Evolutionary conservation across 164 flowering plant genomes (phyloP).

Genomic region (Dillenia turbinata): DNA sequence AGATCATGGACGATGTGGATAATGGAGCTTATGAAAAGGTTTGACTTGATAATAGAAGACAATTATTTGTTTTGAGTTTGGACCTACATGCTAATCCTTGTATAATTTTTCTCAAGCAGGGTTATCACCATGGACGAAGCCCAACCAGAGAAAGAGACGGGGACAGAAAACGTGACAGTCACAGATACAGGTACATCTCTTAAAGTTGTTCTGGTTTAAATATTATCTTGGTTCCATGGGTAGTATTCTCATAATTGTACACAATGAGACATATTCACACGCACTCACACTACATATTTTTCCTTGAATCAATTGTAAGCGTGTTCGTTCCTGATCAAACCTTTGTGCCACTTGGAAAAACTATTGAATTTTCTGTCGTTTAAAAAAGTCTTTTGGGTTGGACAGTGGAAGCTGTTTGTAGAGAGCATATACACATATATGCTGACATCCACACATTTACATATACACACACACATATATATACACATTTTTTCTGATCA

Average conservation of each 20-base stretch:
- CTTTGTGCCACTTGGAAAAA: too few species aligned
- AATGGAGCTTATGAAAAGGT: slow-evolving; percentile 66
- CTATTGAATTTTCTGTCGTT: too few species aligned
- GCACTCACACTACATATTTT: too few species aligned
- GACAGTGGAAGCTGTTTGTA: slow-evolving; percentile 33
- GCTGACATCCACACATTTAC: too few species aligned
- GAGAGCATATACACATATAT: background rate
- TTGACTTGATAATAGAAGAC: background rate
- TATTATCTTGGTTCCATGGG: background rate
- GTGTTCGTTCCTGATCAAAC: too few species aligned
- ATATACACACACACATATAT: background rate
- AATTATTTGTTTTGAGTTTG: too few species aligned
- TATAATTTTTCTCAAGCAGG: slow-evolving; percentile 34
- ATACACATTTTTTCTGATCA: background rate
- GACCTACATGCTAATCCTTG: background rate
- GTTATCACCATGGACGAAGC: slow-evolving; percentile 74
- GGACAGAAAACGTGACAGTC: slow-evolving; percentile 81
- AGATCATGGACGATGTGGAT: slow-evolving; percentile 45
- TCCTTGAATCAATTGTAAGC: too few species aligned
- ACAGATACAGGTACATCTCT: slow-evolving; percentile 70
- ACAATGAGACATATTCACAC: too few species aligned
- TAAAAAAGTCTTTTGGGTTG: too few species aligned
- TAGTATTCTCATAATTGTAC: too few species aligned
- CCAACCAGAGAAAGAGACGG: slow-evolving; percentile 86
- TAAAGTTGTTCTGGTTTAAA: background rate